A percentile compares a stretch with the other conserved stretches of the same genome.
Evolutionary conservation across 2,329 filamentous ascomycete species (phyloP).

Genomic region (Fusarium vanettenii): DNA sequence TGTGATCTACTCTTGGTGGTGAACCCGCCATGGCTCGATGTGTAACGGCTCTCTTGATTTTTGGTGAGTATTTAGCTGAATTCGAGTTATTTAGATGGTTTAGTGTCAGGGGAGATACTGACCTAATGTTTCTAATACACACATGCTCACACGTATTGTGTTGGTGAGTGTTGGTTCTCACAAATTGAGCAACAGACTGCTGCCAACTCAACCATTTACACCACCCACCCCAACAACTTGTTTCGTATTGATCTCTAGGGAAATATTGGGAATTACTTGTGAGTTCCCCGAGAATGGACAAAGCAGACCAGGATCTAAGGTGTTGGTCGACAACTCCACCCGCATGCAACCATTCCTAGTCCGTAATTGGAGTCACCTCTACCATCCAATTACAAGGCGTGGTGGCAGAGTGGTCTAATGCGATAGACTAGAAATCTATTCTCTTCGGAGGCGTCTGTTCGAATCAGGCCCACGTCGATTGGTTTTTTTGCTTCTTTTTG

Average conservation of each 20-base stretch:
- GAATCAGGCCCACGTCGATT: conserved; percentile 34
- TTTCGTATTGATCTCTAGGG: not conserved
- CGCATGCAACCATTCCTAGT: not conserved
- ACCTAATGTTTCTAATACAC: not conserved
- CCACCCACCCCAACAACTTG: not conserved
- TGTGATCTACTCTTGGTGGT: not conserved
- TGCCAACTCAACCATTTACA: not conserved
- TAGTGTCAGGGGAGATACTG: not conserved
- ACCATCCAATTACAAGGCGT: conserved; percentile 24
- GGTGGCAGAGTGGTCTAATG: conserved; percentile 37
- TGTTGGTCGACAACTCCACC: not conserved
- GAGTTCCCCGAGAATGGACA: not conserved
- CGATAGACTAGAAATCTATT: conserved; percentile 38
- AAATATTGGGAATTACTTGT: too few species aligned
- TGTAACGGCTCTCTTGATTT: too few species aligned
- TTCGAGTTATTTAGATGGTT: not conserved
- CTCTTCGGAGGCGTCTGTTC: conserved; percentile 35
- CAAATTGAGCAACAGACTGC: not conserved
- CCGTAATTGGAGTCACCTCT: not conserved
- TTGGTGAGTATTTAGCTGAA: too few species aligned
- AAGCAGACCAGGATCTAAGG: not conserved
- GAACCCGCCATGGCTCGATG: not conserved
- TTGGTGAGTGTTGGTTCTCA: not conserved
- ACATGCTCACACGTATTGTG: not conserved
- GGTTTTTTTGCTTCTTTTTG: not conserved